A percentile compares a stretch with the other conserved stretches of the same genome.
Evolutionary conservation across 2,329 filamentous ascomycete species (phyloP).

Genomic region (Cadophora sp.): DNA sequence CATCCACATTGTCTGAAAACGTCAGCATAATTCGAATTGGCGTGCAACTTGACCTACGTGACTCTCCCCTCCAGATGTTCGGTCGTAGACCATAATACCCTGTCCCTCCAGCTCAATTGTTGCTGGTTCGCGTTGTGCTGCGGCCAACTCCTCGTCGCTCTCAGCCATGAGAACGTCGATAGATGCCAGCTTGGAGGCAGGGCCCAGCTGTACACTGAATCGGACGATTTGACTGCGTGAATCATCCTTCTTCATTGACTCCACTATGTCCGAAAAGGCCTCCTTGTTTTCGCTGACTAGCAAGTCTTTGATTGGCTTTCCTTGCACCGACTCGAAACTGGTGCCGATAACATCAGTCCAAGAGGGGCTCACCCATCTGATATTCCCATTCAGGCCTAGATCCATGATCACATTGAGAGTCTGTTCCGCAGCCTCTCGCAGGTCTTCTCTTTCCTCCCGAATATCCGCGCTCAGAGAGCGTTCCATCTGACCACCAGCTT

Average conservation of each 20-base stretch:
- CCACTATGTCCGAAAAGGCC: constrained; percentile 82
- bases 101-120: constrained; percentile 89
- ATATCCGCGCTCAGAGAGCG: constrained; percentile 85
- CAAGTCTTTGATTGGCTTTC: constrained; percentile 79
- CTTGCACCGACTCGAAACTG: constrained; percentile 72
- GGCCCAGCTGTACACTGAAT: constrained; percentile 75
- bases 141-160: constrained; percentile 43
- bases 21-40: constrained; percentile 41
- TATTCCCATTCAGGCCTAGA: constrained; percentile 84
- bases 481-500: constrained; percentile 56
- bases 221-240: constrained; percentile 90
- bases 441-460: constrained; percentile 88
- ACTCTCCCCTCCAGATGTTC: constrained; percentile 82
- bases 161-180: constrained; percentile 39
- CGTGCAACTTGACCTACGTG: constrained; percentile 70
- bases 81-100: constrained; percentile 97
- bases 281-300: constrained; percentile 79
- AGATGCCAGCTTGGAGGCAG: constrained; percentile 68
- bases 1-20: constrained; percentile 96
- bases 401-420: constrained; percentile 97
- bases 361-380: constrained; percentile 96
- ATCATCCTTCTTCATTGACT: constrained; percentile 91
- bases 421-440: constrained; percentile 94
- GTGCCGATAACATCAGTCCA: constrained; percentile 95
- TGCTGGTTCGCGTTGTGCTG: constrained; percentile 50